Conservation (phyloP, 129 eudicot species). For the Centaurea solstitialis region DNA sequence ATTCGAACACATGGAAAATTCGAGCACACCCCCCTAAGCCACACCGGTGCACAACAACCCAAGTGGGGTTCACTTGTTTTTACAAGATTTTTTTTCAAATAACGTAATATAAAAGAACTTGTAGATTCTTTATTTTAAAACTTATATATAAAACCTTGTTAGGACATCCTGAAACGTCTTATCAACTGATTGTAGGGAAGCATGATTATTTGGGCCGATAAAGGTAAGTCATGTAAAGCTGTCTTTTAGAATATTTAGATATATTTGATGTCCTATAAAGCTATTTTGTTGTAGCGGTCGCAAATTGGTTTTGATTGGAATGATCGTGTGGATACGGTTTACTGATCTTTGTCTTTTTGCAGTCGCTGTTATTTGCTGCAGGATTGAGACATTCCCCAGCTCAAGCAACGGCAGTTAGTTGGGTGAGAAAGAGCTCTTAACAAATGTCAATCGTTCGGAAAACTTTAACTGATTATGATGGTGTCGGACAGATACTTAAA, state of each 20-base stretch:
- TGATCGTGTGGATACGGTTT: background rate
- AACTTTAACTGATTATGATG: constrained; percentile 8
- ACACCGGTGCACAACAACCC: too few species aligned
- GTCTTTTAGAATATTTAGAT: background rate
- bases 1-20: too few species aligned
- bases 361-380: constrained; percentile 97
- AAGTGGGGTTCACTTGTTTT: too few species aligned
- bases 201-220: too few species aligned
- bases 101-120: too few species aligned
- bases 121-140: too few species aligned
- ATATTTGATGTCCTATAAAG: background rate
- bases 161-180: too few species aligned
- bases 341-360: constrained; percentile 43
- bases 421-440: constrained; percentile 59
- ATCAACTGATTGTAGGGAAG: too few species aligned
- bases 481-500: constrained; percentile 64
- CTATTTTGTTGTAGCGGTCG: background rate
- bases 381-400: constrained; percentile 98
- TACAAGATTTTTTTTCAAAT: too few species aligned
- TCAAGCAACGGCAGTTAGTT: constrained; percentile 96
- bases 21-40: too few species aligned
- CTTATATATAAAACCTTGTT: too few species aligned
- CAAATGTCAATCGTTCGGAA: background rate
- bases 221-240: background rate
- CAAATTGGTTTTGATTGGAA: background rate